phyloP scores from a whole-genome alignment of 2,329 filamentous ascomycete genomes.

The Verticillium longisporum region DNA sequence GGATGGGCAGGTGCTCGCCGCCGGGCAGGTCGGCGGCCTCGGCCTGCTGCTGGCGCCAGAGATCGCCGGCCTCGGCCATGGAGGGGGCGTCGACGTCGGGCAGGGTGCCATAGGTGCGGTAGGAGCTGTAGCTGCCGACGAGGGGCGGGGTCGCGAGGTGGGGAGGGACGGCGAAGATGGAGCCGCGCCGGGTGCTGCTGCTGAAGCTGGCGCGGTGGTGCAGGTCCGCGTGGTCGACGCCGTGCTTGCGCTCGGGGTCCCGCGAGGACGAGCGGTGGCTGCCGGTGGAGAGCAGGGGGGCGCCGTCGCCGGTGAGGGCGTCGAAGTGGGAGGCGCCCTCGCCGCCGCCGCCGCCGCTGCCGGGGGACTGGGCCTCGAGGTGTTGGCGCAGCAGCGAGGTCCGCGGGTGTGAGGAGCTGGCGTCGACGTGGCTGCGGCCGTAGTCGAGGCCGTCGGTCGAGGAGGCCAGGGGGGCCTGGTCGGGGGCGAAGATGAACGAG shows the following conservation, averaged over 20 bases:
- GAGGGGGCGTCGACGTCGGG: constrained; percentile 34
- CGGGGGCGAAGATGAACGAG: constrained; percentile 62
- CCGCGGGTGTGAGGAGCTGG: constrained; percentile 21
- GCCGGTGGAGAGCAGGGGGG: constrained; percentile 6
- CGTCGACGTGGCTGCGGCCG: constrained; percentile 31
- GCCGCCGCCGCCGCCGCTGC: too few relatives aligned
- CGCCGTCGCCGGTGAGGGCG: constrained; percentile 6
- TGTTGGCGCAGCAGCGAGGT: constrained; percentile 46
- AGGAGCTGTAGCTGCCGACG: constrained; percentile 63
- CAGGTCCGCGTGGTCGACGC: constrained; percentile 38
- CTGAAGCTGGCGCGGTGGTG: constrained; percentile 20
- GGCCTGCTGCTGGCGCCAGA: constrained; percentile 49
- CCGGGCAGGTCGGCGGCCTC: constrained; percentile 38
- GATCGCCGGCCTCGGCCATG: constrained; percentile 42
- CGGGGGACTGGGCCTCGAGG: constrained; percentile 28
- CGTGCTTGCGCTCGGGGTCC: constrained; percentile 39
- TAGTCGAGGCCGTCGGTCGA: constrained; percentile 30
- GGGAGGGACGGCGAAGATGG: constrained; percentile 52
- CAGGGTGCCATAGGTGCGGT: constrained; percentile 48
- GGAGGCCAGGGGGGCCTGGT: constrained; percentile 37
- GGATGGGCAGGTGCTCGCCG: constrained; percentile 62
- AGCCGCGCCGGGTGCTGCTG: constrained; percentile 27
- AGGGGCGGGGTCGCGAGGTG: constrained; percentile 62
- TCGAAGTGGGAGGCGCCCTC: constrained; percentile 9
- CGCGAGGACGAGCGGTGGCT: constrained; percentile 21